Evolutionary conservation across 2,329 filamentous ascomycete genomes (phyloP).

Genomic region (Colletotrichum eleusines): DNA sequence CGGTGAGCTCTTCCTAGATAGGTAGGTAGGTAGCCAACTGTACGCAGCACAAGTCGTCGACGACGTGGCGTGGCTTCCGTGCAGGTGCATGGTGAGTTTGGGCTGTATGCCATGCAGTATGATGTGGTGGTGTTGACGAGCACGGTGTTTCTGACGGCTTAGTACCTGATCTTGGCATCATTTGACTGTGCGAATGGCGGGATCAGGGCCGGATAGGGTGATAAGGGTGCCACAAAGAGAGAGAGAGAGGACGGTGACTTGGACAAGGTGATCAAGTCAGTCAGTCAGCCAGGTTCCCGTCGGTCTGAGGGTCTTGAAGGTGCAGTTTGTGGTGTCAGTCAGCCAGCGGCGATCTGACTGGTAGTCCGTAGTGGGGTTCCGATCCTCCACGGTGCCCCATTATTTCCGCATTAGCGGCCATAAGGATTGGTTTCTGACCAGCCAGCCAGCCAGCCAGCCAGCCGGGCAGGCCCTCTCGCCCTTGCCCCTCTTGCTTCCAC

Average conservation of each 20-base stretch:
- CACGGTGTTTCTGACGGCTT: neutral
- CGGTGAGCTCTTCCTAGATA: conserved; percentile 19
- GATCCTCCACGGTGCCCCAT: conserved; percentile 12
- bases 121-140: conserved; percentile 4
- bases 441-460: conserved; percentile 6
- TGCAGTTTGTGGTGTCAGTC: conserved; percentile 23
- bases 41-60: neutral
- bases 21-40: neutral
- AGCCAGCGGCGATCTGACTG: conserved; percentile 37
- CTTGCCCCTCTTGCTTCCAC: conserved; percentile 2
- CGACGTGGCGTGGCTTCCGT: neutral
- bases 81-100: neutral
- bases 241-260: conserved; percentile 24
- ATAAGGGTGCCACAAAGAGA: conserved; percentile 32
- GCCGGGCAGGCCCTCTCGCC: conserved; percentile 2
- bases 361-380: conserved; percentile 5
- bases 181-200: conserved; percentile 28
- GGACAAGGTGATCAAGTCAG: conserved; percentile 36
- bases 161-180: conserved; percentile 10
- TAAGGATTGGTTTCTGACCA: conserved; percentile 12
- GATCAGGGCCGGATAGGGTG: conserved; percentile 14
- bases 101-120: neutral
- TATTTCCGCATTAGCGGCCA: neutral
- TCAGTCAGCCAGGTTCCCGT: no score
- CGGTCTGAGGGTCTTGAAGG: conserved; percentile 16